These are phyloP conservation scores for Pythium phragmiticola DNA, from an alignment of 352 stramenopile species.

Conservation along the genomic window DNA sequence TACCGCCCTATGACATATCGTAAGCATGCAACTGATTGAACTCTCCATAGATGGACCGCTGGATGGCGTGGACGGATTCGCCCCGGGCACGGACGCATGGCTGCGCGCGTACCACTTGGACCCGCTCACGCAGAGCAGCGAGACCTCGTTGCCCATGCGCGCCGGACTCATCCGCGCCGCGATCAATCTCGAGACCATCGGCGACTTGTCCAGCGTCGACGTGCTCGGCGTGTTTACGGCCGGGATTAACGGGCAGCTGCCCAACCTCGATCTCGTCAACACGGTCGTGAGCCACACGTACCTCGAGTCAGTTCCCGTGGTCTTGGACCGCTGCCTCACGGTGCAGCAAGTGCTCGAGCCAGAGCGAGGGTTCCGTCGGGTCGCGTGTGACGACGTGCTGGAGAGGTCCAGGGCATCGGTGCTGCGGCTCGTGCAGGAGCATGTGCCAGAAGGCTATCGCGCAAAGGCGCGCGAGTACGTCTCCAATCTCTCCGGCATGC, in stretches of 20 bases:
- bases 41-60: constrained; percentile 46
- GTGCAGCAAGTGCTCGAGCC: constrained; percentile 18
- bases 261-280: constrained; percentile 88
- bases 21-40: not conserved
- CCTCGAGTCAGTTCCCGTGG: constrained; percentile 43
- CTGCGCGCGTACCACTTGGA: constrained; percentile 70
- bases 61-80: constrained; percentile 61
- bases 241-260: constrained; percentile 82
- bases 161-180: constrained; percentile 77
- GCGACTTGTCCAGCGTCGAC: constrained; percentile 26
- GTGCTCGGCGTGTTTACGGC: constrained; percentile 59
- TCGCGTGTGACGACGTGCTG: constrained; percentile 5
- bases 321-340: constrained; percentile 47
- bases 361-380: not conserved
- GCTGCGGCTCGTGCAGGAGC: not conserved
- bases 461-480: constrained; percentile 41
- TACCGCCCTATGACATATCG: not conserved
- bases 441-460: constrained; percentile 25
- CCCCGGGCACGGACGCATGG: constrained; percentile 68
- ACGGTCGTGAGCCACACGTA: constrained; percentile 53
- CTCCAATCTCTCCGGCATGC: constrained; percentile 56
- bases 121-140: constrained; percentile 27
- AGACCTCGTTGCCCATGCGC: constrained; percentile 51
- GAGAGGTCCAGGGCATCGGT: not conserved
- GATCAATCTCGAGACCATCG: constrained; percentile 66